Evolutionary conservation across 495 filamentous ascomycete species (phyloP).

Genomic region (Hyaloscypha bicolor): DNA sequence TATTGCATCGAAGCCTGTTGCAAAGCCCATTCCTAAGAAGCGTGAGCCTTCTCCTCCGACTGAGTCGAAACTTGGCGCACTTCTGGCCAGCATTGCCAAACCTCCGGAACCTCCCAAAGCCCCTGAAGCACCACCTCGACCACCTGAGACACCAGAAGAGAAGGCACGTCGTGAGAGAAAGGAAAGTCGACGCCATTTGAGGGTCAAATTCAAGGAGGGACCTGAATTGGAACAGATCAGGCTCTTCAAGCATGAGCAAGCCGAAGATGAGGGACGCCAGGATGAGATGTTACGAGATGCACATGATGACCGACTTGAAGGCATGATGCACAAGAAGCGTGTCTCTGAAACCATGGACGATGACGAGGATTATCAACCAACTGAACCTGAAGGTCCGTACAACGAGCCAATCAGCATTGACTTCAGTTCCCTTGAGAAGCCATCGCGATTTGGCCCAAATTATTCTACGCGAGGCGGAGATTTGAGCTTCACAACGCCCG

Average conservation of each 20-base stretch:
- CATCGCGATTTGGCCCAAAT: conserved; percentile 41
- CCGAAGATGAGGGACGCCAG: conserved; percentile 72
- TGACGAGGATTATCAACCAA: conserved; percentile 54
- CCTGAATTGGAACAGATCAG: conserved; percentile 70
- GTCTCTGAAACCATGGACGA: conserved; percentile 63
- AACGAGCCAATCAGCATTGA: conserved; percentile 50
- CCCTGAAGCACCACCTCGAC: conserved; percentile 51
- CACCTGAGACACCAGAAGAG: conserved; percentile 77
- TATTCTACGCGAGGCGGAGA: conserved; percentile 63
- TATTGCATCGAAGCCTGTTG: conserved; percentile 28
- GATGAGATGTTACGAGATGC: conserved; percentile 67
- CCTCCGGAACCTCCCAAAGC: conserved; percentile 59
- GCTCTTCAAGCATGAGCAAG: conserved; percentile 72
- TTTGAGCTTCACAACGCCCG: conserved; percentile 58
- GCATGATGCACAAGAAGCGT: conserved; percentile 71
- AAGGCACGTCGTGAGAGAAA: conserved; percentile 74
- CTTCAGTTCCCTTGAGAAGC: conserved; percentile 41
- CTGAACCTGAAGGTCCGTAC: conserved; percentile 42
- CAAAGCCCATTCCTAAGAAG: conserved; percentile 39
- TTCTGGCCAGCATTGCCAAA: conserved; percentile 67
- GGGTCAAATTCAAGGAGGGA: conserved; percentile 73
- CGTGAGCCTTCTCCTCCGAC: conserved; percentile 36
- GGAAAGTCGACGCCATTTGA: conserved; percentile 71
- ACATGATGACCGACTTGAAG: conserved; percentile 73
- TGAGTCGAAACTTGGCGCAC: conserved; percentile 41